phyloP scores from a whole-genome alignment of 805 yeast species.

The Komagataella phaffii region DNA sequence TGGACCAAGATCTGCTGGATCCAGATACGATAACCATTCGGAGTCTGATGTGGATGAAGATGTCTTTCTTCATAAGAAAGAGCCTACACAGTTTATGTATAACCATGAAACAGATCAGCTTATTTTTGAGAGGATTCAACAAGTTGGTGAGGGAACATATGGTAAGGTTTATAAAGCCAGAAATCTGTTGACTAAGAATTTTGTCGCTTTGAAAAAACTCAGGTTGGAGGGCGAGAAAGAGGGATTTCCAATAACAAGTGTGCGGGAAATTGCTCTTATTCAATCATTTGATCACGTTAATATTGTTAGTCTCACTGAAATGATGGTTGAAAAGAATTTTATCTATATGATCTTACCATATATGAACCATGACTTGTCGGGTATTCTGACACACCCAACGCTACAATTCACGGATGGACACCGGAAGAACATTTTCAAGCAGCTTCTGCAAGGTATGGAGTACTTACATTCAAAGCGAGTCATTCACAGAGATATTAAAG shows the following conservation, averaged over 20 bases:
- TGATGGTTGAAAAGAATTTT: slow-evolving; percentile 69
- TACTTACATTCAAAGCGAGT: slow-evolving; percentile 58
- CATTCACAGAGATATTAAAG: slow-evolving; percentile 73
- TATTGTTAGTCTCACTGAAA: slow-evolving; percentile 71
- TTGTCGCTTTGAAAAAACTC: slow-evolving; percentile 79
- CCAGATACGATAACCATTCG: neutral
- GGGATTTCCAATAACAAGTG: slow-evolving; percentile 93
- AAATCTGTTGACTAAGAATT: slow-evolving; percentile 50
- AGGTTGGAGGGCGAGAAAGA: slow-evolving; percentile 82
- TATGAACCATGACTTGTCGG: slow-evolving; percentile 87
- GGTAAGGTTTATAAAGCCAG: slow-evolving; percentile 90
- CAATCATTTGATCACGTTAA: slow-evolving; percentile 76
- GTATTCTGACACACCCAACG: slow-evolving; percentile 67
- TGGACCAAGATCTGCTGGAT: neutral
- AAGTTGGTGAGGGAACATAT: slow-evolving; percentile 98
- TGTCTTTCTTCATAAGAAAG: neutral
- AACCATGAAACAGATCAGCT: slow-evolving; percentile 18
- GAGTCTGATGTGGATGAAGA: slow-evolving; percentile 1
- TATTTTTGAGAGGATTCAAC: slow-evolving; percentile 58
- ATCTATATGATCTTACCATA: slow-evolving; percentile 89
- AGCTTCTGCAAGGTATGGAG: slow-evolving; percentile 52
- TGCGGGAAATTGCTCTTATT: slow-evolving; percentile 76
- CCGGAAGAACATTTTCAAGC: slow-evolving; percentile 52
- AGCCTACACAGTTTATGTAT: slow-evolving; percentile 3
- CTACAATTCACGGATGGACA: slow-evolving; percentile 49